These are phyloP conservation scores for Withania somnifera DNA, from an alignment of 305 asterid genomes.

Conservation along the genomic window DNA sequence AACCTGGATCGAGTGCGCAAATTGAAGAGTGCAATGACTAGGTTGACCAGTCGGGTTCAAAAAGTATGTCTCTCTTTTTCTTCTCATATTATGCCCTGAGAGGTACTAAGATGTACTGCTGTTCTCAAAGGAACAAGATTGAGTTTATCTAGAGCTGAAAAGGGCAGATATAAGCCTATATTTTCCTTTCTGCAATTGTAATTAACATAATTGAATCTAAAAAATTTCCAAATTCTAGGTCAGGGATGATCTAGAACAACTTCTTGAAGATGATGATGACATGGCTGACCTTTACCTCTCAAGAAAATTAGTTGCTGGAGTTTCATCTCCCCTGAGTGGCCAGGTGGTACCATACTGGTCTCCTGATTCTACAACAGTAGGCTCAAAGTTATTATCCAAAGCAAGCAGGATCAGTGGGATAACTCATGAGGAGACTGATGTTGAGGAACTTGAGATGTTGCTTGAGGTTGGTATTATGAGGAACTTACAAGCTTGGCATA, in stretches of 20 bases:
- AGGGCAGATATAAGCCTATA: too few relatives aligned
- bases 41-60: slow-evolving; percentile 82
- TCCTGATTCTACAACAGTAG: slow-evolving; percentile 33
- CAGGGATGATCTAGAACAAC: slow-evolving; percentile 85
- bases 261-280: slow-evolving; percentile 80
- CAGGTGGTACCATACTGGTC: slow-evolving; percentile 32
- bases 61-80: slow-evolving; percentile 32
- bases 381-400: slow-evolving; percentile 38
- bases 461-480: slow-evolving; percentile 49
- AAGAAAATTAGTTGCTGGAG: slow-evolving; percentile 34
- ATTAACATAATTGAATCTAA: not conserved
- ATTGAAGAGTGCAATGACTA: slow-evolving; percentile 73
- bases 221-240: slow-evolving; percentile 32
- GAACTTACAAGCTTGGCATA: not conserved
- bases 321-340: slow-evolving; percentile 28
- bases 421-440: slow-evolving; percentile 44
- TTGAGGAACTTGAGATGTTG: slow-evolving; percentile 90
- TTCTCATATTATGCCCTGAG: not conserved
- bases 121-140: not conserved
- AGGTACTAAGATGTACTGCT: not conserved
- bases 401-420: slow-evolving; percentile 42
- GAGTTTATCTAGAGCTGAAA: not conserved
- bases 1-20: slow-evolving; percentile 89
- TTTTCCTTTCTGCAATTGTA: not conserved
- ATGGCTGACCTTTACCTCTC: slow-evolving; percentile 87